Evolutionary conservation across 2,329 filamentous ascomycete species (phyloP).

Genomic region (Akanthomyces uredinophilus): DNA sequence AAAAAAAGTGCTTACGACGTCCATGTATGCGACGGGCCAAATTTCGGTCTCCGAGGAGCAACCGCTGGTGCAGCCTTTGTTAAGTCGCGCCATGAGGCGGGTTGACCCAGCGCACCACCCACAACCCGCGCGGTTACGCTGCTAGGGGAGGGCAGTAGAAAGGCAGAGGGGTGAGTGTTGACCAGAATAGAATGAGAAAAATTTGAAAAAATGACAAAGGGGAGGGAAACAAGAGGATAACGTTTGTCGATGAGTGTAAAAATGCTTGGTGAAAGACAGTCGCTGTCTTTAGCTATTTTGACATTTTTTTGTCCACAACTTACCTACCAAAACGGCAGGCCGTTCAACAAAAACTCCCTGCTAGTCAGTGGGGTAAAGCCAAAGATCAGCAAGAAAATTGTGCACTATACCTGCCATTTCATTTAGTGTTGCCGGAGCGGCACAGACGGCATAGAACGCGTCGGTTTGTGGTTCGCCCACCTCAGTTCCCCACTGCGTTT

Average conservation of each 20-base stretch:
- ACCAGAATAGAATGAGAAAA: too few relatives aligned
- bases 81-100: background rate
- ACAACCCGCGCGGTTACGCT: background rate
- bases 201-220: too few relatives aligned
- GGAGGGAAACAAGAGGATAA: too few relatives aligned
- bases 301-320: too few relatives aligned
- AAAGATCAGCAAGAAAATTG: background rate
- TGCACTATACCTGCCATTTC: background rate
- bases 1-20: background rate
- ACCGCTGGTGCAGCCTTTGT: background rate
- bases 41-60: constrained; percentile 5
- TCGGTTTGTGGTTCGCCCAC: background rate
- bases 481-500: background rate
- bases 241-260: too few relatives aligned
- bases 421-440: background rate
- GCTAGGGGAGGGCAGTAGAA: too few relatives aligned
- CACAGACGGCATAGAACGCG: background rate
- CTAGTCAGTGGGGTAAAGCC: background rate
- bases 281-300: too few relatives aligned
- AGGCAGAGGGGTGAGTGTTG: too few relatives aligned
- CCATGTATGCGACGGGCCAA: constrained; percentile 2
- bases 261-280: too few relatives aligned
- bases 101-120: background rate
- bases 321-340: too few relatives aligned
- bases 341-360: background rate